Percentiles rank a stretch among this genome's conserved stretches.
These are phyloP conservation scores for Paramecium caudatum DNA, from an alignment of 73 alveolate genomes.

Conservation along the genomic window DNA sequence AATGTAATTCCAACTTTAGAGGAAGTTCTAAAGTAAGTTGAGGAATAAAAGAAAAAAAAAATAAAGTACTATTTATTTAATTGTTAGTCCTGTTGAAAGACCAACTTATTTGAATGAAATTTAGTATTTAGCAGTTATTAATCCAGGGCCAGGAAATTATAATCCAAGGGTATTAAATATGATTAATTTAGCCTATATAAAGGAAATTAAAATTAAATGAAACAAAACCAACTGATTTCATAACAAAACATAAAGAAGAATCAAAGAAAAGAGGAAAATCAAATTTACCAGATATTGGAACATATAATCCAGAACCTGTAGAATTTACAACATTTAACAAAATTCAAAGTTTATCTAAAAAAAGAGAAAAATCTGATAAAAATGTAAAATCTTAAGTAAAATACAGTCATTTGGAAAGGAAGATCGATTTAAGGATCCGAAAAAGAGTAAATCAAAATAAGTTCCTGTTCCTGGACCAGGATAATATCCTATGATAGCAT, in stretches of 20 bases:
- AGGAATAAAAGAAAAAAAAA: conserved; percentile 62
- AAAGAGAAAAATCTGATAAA: conserved; percentile 42
- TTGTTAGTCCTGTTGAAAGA: conserved; percentile 54
- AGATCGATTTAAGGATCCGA: conserved; percentile 75
- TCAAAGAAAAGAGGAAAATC: conserved; percentile 59
- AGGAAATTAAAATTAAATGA: conserved; percentile 50
- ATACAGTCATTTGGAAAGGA: conserved; percentile 62
- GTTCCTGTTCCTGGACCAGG: conserved; percentile 65
- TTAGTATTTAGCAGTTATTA: conserved; percentile 63
- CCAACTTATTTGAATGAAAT: conserved; percentile 70
- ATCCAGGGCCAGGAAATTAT: conserved; percentile 79
- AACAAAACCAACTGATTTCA: conserved; percentile 53
- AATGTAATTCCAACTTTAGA: conserved; percentile 62
- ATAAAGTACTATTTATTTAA: neutral
- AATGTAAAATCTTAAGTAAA: neutral
- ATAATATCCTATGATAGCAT: conserved; percentile 14
- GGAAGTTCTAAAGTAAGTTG: conserved; percentile 45
- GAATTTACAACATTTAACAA: conserved; percentile 16
- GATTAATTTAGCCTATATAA: conserved; percentile 53
- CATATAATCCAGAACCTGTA: conserved; percentile 68
- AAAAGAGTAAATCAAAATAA: conserved; percentile 55
- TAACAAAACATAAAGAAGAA: conserved; percentile 67
- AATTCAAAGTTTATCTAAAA: neutral
- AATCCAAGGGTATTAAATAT: conserved; percentile 67
- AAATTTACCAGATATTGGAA: conserved; percentile 71